Evolutionary conservation across 805 yeast species (phyloP).

Genomic region (Yueomyces sp.): DNA sequence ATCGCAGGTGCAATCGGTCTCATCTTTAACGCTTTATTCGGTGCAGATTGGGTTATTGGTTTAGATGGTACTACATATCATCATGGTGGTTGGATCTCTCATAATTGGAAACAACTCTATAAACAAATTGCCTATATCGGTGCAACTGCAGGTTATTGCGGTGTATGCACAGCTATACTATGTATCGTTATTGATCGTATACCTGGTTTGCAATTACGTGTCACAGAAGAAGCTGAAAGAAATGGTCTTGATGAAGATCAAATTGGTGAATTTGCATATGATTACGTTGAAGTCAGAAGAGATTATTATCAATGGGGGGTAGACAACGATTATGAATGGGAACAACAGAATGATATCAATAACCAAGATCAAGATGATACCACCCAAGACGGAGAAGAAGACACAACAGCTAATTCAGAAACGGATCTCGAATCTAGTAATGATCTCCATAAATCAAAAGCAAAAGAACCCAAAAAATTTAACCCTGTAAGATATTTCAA

Average conservation of each 20-base stretch:
- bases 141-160: conserved; percentile 64
- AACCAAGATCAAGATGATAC: conserved; percentile 1
- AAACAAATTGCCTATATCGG: conserved; percentile 74
- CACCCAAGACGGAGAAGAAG: not conserved
- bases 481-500: too few relatives aligned
- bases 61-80: conserved; percentile 79
- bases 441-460: too few relatives aligned
- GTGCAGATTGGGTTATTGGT: conserved; percentile 77
- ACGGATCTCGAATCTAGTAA: not conserved
- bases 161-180: conserved; percentile 62
- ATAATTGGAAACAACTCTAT: conserved; percentile 83
- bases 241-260: conserved; percentile 92
- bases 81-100: conserved; percentile 84
- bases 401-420: not conserved
- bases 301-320: conserved; percentile 52
- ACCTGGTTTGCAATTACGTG: conserved; percentile 74
- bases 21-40: conserved; percentile 80
- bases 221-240: conserved; percentile 74
- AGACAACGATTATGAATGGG: conserved; percentile 7
- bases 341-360: not conserved
- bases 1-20: conserved; percentile 88
- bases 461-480: too few relatives aligned
- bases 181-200: conserved; percentile 62
- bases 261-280: conserved; percentile 98
- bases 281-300: conserved; percentile 91